phyloP scores from a whole-genome alignment of 2,329 filamentous ascomycete genomes.

The Botryosphaeria dothidea region DNA sequence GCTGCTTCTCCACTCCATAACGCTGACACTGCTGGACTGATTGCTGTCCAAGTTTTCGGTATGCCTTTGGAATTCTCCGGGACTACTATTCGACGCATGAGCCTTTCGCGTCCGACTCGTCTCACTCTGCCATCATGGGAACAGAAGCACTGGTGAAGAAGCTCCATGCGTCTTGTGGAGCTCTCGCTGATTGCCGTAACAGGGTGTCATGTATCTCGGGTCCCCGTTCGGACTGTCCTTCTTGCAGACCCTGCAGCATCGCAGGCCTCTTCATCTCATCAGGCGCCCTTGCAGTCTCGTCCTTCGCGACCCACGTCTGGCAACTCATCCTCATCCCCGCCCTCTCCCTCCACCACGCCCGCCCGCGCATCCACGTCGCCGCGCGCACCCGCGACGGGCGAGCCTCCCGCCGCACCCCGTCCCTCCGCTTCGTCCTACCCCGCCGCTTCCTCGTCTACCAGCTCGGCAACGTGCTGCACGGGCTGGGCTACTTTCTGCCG shows the following conservation, averaged over 20 bases:
- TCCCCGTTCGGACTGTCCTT: constrained; percentile 44
- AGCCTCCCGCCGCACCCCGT: background rate
- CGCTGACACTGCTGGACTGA: background rate
- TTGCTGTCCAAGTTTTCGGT: constrained; percentile 21
- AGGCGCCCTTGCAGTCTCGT: constrained; percentile 36
- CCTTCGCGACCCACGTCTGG: constrained; percentile 36
- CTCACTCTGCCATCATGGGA: background rate
- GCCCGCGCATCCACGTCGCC: no score
- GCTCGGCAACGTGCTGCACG: constrained; percentile 41
- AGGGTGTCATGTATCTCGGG: constrained; percentile 51
- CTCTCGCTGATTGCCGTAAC: background rate
- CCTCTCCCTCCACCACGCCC: no score
- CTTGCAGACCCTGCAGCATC: constrained; percentile 38
- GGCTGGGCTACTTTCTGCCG: constrained; percentile 47
- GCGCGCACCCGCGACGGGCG: no score
- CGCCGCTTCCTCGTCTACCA: constrained; percentile 37
- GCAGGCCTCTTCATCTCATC: constrained; percentile 39
- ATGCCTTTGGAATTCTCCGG: constrained; percentile 28
- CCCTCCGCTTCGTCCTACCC: background rate
- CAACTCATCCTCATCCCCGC: constrained; percentile 44
- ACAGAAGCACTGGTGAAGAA: constrained; percentile 10
- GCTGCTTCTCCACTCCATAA: no score
- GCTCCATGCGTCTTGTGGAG: background rate
- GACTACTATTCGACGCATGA: constrained; percentile 26
- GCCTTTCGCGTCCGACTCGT: constrained; percentile 22